phyloP scores from a whole-genome alignment of 2,329 filamentous ascomycete genomes.

The Neurospora sp. region DNA sequence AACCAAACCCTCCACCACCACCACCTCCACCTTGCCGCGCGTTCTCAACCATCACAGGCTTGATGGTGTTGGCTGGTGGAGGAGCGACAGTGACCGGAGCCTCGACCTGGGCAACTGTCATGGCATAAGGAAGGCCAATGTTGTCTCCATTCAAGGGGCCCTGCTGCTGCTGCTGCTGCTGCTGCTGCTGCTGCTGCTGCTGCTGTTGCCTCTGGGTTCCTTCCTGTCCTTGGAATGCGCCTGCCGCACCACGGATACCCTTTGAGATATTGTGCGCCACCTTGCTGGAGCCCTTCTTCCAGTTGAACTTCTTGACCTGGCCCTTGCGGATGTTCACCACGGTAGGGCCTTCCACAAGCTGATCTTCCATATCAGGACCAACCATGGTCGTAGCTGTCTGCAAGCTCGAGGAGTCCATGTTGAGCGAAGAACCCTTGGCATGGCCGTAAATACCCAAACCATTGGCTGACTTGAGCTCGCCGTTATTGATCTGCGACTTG shows the following conservation, averaged over 20 bases:
- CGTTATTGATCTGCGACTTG: constrained; percentile 58
- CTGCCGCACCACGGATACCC: constrained; percentile 85
- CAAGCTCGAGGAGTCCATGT: constrained; percentile 42
- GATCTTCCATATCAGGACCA: constrained; percentile 56
- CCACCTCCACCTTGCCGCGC: constrained; percentile 33
- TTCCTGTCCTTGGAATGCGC: constrained; percentile 51
- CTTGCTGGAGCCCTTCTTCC: constrained; percentile 93
- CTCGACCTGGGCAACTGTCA: constrained; percentile 49
- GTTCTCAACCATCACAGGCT: constrained; percentile 22
- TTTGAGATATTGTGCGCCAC: constrained; percentile 92
- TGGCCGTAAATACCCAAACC: constrained; percentile 49
- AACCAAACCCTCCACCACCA: constrained; percentile 44
- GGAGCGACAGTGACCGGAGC: constrained; percentile 25
- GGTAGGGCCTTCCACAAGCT: constrained; percentile 67
- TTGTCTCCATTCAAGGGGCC: constrained; percentile 46
- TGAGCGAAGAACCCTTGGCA: constrained; percentile 40
- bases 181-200: constrained; percentile 31
- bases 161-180: constrained; percentile 39
- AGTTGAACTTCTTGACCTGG: constrained; percentile 93
- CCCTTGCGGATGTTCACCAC: constrained; percentile 92
- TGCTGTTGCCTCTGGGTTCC: constrained; percentile 20
- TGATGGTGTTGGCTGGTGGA: constrained; percentile 10
- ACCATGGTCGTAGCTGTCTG: constrained; percentile 50
- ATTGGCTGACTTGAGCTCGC: constrained; percentile 37
- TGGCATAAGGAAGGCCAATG: constrained; percentile 62